These are phyloP conservation scores for Annulohypoxylon moriforme DNA, from an alignment of 495 filamentous ascomycete genomes.

Conservation along the genomic window DNA sequence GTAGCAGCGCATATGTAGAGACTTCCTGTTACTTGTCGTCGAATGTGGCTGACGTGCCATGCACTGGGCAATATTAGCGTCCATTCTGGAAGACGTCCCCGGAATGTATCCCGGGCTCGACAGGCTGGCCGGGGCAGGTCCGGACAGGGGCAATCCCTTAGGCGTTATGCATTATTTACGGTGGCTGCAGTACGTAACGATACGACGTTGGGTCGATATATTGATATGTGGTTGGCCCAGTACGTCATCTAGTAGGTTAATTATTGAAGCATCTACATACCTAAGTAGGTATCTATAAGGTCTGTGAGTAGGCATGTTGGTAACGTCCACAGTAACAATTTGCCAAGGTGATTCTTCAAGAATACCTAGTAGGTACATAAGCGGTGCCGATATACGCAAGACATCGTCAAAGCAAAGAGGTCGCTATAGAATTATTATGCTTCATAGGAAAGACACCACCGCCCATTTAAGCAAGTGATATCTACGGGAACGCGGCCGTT, in stretches of 20 bases:
- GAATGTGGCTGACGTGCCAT: constrained; percentile 1
- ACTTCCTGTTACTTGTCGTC: not conserved
- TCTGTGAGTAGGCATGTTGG: not conserved
- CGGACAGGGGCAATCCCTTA: constrained; percentile 24
- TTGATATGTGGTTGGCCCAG: not conserved
- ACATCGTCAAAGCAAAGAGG: constrained; percentile 13
- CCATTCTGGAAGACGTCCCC: constrained; percentile 34
- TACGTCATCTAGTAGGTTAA: constrained; percentile 26
- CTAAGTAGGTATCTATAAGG: not conserved
- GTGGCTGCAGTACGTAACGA: not conserved
- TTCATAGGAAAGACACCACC: not conserved
- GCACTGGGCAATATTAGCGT: not conserved
- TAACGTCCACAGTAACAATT: not conserved
- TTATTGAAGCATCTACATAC: not conserved
- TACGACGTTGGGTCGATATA: not conserved
- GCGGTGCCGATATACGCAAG: constrained; percentile 22
- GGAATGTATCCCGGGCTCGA: constrained; percentile 19
- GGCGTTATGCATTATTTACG: constrained; percentile 19
- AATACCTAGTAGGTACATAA: too few species aligned
- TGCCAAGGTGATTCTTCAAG: not conserved
- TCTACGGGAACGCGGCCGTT: not conserved
- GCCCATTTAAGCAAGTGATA: not conserved
- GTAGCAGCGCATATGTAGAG: not conserved
- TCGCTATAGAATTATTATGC: not conserved
- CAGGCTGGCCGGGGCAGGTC: constrained; percentile 26